Base-by-base conservation (phyloP, 768 basidiomycete species). In the Hydnomerulius pinastri region DNA sequence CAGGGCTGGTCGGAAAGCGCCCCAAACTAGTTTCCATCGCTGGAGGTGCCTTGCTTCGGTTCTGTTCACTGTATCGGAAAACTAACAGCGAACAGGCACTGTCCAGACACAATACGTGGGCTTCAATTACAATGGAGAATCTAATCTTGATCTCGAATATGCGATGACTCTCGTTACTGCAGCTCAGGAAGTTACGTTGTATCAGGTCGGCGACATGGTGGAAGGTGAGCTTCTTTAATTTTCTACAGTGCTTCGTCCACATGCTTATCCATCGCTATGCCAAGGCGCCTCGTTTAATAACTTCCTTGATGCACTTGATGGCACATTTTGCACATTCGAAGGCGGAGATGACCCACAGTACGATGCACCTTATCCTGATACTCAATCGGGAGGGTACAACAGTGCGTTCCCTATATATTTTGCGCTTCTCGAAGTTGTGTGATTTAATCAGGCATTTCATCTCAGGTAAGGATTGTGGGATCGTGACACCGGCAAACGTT, bases 81-180 rank as follows among this genome's bases (percentile, higher is more conserved):
- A 8, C 18, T n/a, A 46, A 20, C 40, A 12, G 20, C 37, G 35
- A 46, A 17, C 43, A 77, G 77, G 78, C 24, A 67, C 76, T 24
- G 70, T 74, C 4, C 80, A 82, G 60, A 74, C 73, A 5, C 50
- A 48, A 4, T 42, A 71, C 28, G 60, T 65, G 50, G 69, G 73
- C 36, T 78, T 80, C 52, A 56, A 66, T 17, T 69, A 70, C 57
- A 79, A 78, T 50, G 80, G 75, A 36, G 82, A 84, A 60, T 77
- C 79, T 33, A 72, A 81, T 54, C 71, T 84, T 13, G 82, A 83
- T 61, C 68, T 84, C 4, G 62, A 82, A 63, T 81, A 79, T 46
- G 72, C 71, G 11, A 77, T 83, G 78, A 65, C 69, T 8, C 69
- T 83, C 28, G 70, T 74, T 17, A 71, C 70, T 1, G 60, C 57